These are phyloP conservation scores for Castanospermum australe DNA, from an alignment of 306 rosid species.

Conservation along the genomic window DNA sequence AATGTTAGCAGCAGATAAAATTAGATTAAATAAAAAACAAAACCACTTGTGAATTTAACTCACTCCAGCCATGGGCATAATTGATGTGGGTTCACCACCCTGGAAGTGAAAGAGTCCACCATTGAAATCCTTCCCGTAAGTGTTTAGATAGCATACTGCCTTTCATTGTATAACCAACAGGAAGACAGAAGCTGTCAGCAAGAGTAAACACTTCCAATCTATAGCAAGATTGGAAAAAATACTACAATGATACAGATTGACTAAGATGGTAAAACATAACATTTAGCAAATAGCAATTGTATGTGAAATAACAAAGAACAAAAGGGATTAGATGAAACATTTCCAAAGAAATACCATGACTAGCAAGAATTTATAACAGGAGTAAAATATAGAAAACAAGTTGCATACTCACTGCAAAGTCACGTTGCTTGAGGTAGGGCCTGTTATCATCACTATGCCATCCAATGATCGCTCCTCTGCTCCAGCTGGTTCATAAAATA, in stretches of 20 bases:
- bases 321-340: background rate
- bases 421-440: conserved; percentile 82
- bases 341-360: background rate
- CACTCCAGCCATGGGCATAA: conserved; percentile 74
- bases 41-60: conserved; percentile 35
- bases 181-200: conserved; percentile 32
- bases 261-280: background rate
- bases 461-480: conserved; percentile 86
- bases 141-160: conserved; percentile 89
- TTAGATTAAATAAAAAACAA: background rate
- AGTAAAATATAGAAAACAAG: background rate
- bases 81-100: conserved; percentile 67
- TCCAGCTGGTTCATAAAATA: conserved; percentile 59
- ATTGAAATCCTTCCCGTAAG: conserved; percentile 65
- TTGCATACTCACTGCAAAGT: conserved; percentile 63
- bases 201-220: background rate
- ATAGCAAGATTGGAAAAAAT: background rate
- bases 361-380: background rate
- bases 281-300: background rate
- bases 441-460: conserved; percentile 97
- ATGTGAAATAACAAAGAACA: background rate
- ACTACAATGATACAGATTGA: background rate
- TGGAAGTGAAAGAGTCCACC: conserved; percentile 89
- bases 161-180: conserved; percentile 39
- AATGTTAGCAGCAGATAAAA: background rate